Percentiles rank a stretch among this genome's conserved stretches.
phyloP scores from a whole-genome alignment of 352 stramenopile species.

The Phytopythium sindhum region DNA sequence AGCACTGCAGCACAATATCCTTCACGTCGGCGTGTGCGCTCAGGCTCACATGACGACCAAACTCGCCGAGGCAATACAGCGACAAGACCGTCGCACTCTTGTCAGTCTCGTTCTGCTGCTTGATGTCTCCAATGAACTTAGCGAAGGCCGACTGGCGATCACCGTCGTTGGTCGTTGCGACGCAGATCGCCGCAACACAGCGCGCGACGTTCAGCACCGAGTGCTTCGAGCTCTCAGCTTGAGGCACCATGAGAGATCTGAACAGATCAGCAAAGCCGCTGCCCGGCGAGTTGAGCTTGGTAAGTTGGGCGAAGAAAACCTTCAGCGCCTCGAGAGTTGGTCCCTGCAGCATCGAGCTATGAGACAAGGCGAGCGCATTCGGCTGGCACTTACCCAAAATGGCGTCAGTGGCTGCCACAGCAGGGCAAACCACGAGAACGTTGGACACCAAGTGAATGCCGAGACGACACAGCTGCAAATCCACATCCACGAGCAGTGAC shows the following conservation, averaged over 20 bases:
- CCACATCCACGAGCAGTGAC: constrained; percentile 91
- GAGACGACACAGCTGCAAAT: constrained; percentile 96
- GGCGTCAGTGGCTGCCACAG: constrained; percentile 51
- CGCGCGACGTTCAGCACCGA: constrained; percentile 92
- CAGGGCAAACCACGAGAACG: constrained; percentile 61
- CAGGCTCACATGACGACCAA: constrained; percentile 92
- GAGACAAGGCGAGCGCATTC: constrained; percentile 85
- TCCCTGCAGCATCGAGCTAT: constrained; percentile 92
- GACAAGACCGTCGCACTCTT: constrained; percentile 69
- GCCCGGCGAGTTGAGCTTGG: constrained; percentile 39
- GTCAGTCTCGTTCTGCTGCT: constrained; percentile 56
- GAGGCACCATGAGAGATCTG: constrained; percentile 62
- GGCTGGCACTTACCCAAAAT: constrained; percentile 67
- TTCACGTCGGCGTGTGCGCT: constrained; percentile 84
- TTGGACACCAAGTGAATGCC: constrained; percentile 87
- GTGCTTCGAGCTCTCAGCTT: constrained; percentile 80
- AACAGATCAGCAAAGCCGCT: constrained; percentile 89
- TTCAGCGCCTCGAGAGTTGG: constrained; percentile 48
- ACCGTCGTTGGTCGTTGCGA: constrained; percentile 38
- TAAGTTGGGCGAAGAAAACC: constrained; percentile 67
- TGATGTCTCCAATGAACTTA: constrained; percentile 71
- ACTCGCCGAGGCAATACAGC: constrained; percentile 94
- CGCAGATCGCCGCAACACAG: constrained; percentile 88
- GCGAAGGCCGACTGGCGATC: constrained; percentile 70
- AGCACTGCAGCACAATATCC: constrained; percentile 87